These are phyloP conservation scores for Hypoxylon sp. DNA, from an alignment of 2,329 filamentous ascomycete species.

Conservation along the genomic window DNA sequence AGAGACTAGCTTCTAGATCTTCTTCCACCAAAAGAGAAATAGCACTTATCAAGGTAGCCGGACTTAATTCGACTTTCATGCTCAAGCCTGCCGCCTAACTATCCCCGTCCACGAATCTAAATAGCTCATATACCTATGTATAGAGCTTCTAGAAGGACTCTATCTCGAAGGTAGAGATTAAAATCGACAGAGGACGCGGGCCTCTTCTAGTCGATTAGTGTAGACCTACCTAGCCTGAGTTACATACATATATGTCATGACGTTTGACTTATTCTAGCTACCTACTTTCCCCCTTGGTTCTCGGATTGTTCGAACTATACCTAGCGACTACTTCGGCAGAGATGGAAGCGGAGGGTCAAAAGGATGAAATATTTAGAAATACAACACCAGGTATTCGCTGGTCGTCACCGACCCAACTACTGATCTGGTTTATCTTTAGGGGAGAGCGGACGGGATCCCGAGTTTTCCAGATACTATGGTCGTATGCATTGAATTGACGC, in stretches of 20 bases:
- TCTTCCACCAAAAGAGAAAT: neutral
- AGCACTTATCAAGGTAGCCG: neutral
- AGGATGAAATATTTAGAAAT: conserved; percentile 16
- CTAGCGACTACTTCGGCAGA: neutral
- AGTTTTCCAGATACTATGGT: conserved; percentile 36
- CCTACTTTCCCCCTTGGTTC: neutral
- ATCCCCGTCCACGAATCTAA: no score
- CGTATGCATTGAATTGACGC: conserved; percentile 20
- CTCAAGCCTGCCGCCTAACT: no score
- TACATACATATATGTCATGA: neutral
- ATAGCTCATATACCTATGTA: no score
- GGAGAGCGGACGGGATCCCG: conserved; percentile 37
- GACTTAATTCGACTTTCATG: no score
- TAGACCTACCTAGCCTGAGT: neutral
- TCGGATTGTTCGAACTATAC: neutral
- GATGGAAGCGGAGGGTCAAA: neutral
- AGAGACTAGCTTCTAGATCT: no score
- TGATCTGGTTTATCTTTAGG: conserved; percentile 31
- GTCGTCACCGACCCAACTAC: conserved; percentile 37
- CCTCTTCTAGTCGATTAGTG: neutral
- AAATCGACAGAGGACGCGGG: neutral
- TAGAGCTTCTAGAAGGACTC: neutral
- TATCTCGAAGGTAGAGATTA: neutral
- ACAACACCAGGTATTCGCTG: conserved; percentile 41
- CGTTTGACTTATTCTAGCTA: neutral